Evolutionary conservation across 176 grass and related monocot species (phyloP), one percentile per base, ranked within the genome.

Genomic region (Puya raimondii): DNA sequence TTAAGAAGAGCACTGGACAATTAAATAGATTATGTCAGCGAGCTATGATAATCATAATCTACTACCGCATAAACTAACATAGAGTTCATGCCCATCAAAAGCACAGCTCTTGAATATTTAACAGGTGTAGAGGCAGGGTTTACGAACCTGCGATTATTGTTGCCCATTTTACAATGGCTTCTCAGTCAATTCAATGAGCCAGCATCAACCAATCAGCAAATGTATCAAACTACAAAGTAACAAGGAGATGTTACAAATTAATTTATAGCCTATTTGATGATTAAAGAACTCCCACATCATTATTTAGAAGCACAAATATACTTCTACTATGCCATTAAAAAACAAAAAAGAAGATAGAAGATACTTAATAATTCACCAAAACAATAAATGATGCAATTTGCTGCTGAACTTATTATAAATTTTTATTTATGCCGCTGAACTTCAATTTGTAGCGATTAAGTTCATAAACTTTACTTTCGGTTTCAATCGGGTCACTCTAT

Each of bases 1-100:
- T 73, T 81, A 64, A 73, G 64, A 63, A 68, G 64, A 15, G 3
- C 54, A 59, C 54, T 59, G 54, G 54, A 59, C 15, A 59, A 56
- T 16, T 59, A 20, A 59, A 59, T 59, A 59, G 54, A 59, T 9
- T 59, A 59, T 20, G 54, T 59, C 54, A 59, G 54, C 20, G n/a
- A 18, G 54, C 54, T 2, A 59, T 9, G 15, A 18, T 17, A 17
- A 17, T 18, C 20, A 59, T 59, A 59, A 9, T 17, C 10, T 59
- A 15, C 16, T 17, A 17, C 21, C 54, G 20, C 54, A 59, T n/a
- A 59, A 59, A 21, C 7, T 18, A 59, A 59, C 20, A 59, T 15
- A n/a, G 14, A 56, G 16, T 56, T 5, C 53, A n/a, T 17, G 13
- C 54, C 10, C 54, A 59, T 59, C 54, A 17, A 18, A 59, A 18